Evolutionary conservation across 2,329 filamentous ascomycete genomes (phyloP), one percentile per base, ranked within the genome.

Genomic region (Helotiales sp.): DNA sequence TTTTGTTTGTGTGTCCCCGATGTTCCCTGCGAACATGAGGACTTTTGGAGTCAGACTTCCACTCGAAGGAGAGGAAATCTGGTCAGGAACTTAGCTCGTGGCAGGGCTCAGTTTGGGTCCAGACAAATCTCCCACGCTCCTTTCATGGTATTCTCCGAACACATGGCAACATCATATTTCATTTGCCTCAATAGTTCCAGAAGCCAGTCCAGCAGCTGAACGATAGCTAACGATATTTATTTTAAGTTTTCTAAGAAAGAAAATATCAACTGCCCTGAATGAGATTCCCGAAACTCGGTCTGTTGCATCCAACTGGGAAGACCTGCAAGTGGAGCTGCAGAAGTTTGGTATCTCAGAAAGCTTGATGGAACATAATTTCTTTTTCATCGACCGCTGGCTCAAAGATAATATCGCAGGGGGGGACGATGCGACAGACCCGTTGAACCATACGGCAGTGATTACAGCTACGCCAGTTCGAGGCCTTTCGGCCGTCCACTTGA

Each of bases 371-470:
- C 66, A 70, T 61, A 69, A 70, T 22, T 71, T 70, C 47, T 72
- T 71, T 32, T 73, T 72, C 63, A 70, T 73, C 34, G 62, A 69
- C 20, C 58, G 61, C 37, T 73, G 66, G 65, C 61, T 71, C 24
- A 64, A 69, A 22, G 65, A 62, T 3, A 30, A 64, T 17, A 15
- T 57, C n/a, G 24, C 17, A 3, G 30, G 30, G 17, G 17, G 3
- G 11, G 8, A 3, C 6, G 20, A 26, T 3, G 28, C 13, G 3
- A 24, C 10, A 10, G 32, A 57, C 6, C n/a, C 8, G 15, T 13
- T 20, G 10, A 4, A 37, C 24, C 11, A 57, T 40, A 11, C 20
- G 5, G 11, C 10, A 15, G 20, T 8, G 6, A 20, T 22, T 22
- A 24, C 17, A 15, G 17, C 3, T 24, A 5, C 7, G 10, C 2